These are phyloP conservation scores for Maudiozyma bulderi DNA, from an alignment of 805 yeast genomes.

Conservation along the genomic window DNA sequence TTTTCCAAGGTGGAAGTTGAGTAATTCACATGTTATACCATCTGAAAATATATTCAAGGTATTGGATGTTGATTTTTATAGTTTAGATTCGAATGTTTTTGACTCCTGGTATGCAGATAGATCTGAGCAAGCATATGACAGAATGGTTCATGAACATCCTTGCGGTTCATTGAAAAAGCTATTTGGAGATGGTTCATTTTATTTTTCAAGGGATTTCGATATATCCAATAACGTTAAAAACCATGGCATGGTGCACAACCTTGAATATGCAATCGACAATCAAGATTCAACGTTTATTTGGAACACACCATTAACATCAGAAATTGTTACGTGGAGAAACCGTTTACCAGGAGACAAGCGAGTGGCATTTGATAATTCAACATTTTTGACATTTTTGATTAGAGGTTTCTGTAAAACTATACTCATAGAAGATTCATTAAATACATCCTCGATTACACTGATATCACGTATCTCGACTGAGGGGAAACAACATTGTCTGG, in stretches of 20 bases:
- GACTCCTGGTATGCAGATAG: constrained; percentile 32
- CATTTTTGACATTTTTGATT: constrained; percentile 71
- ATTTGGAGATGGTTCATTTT: constrained; percentile 75
- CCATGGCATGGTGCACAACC: constrained; percentile 41
- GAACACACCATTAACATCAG: constrained; percentile 80
- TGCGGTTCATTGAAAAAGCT: constrained; percentile 68
- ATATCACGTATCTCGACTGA: constrained; percentile 87
- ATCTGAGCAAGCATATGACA: constrained; percentile 22
- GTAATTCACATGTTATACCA: constrained; percentile 20
- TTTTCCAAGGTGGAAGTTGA: constrained; percentile 36
- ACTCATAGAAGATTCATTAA: constrained; percentile 15
- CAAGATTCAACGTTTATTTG: constrained; percentile 79
- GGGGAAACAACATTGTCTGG: constrained; percentile 78
- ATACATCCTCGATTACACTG: constrained; percentile 46
- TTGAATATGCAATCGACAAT: constrained; percentile 35
- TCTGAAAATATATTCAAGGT: constrained; percentile 45
- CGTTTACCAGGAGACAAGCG: constrained; percentile 55
- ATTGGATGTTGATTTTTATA: constrained; percentile 53
- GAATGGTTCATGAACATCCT: constrained; percentile 52
- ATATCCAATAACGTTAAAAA: constrained; percentile 72
- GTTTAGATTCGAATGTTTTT: constrained; percentile 47
- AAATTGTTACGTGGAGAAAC: constrained; percentile 59
- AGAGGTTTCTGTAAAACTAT: constrained; percentile 84
- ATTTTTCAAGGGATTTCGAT: constrained; percentile 84
- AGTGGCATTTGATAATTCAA: constrained; percentile 50